Conservation (phyloP, 1,139 yeast genomes). For the Nadsonia starkeyi-henricii region DNA sequence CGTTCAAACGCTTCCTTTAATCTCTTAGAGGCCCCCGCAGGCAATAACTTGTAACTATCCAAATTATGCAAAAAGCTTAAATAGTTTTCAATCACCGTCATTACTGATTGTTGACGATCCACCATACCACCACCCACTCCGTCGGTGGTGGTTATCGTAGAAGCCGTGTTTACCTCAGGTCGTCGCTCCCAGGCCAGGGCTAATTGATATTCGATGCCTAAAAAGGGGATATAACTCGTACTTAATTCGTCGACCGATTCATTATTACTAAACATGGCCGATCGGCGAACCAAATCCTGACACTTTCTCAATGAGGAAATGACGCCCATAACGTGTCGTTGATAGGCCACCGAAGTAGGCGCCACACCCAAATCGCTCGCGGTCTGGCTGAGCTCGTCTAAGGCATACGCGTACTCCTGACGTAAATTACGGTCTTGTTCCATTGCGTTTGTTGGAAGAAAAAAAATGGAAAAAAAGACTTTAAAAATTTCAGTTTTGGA, state of each 20-base stretch:
- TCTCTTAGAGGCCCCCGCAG: slow-evolving; percentile 9
- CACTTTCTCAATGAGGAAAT: slow-evolving; percentile 12
- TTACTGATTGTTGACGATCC: slow-evolving; percentile 12
- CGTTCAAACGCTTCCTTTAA: slow-evolving; percentile 9
- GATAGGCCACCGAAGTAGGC: slow-evolving; percentile 12
- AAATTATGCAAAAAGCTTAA: slow-evolving; percentile 15
- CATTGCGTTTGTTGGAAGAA: too few relatives aligned
- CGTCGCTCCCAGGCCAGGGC: slow-evolving; percentile 24
- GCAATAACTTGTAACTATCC: slow-evolving; percentile 15
- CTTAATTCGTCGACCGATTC: slow-evolving; percentile 44
- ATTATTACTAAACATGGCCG: slow-evolving; percentile 43
- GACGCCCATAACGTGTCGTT: slow-evolving; percentile 10
- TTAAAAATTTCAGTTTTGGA: too few relatives aligned
- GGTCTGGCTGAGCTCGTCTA: slow-evolving; percentile 5
- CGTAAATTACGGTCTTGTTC: slow-evolving; percentile 6
- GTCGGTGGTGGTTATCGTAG: not conserved
- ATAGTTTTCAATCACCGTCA: slow-evolving; percentile 13
- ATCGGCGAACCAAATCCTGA: slow-evolving; percentile 15
- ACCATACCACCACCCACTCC: slow-evolving; percentile 3
- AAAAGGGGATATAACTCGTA: slow-evolving; percentile 39
- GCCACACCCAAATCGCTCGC: not conserved
- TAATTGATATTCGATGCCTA: slow-evolving; percentile 36
- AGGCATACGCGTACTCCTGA: slow-evolving; percentile 11
- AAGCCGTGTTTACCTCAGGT: slow-evolving; percentile 5
- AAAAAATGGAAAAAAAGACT: too few relatives aligned